A percentile compares a stretch with the other conserved stretches of the same genome.
Conservation (phyloP, 2,329 filamentous ascomycete species). For the Alternaria longipes region DNA sequence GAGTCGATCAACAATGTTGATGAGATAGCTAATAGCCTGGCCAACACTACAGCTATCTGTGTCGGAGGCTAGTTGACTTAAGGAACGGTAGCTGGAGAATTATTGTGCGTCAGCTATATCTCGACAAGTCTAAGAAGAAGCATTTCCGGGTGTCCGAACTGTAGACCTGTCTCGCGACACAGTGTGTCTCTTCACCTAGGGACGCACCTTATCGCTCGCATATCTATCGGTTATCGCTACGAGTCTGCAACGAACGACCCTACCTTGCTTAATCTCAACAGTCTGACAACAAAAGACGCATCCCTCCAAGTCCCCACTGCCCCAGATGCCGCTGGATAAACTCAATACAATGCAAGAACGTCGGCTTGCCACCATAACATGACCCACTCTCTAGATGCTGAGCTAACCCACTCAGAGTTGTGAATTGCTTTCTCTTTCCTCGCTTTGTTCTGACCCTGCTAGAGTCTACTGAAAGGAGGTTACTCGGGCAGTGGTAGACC, state of each 20-base stretch:
- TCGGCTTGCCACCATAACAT: constrained; percentile 5
- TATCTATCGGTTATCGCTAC: neutral
- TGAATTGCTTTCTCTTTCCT: constrained; percentile 15
- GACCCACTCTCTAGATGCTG: constrained; percentile 18
- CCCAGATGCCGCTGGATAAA: constrained; percentile 15
- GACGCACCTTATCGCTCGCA: neutral
- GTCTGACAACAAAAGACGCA: constrained; percentile 12
- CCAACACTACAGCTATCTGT: too few species aligned
- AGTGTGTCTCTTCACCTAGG: too few species aligned
- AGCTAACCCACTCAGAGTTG: constrained; percentile 18
- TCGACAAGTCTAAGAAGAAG: too few species aligned
- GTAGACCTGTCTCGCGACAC: too few species aligned
- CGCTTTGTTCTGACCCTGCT: neutral
- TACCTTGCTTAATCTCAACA: neutral
- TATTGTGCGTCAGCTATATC: too few species aligned
- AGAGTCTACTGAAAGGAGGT: neutral
- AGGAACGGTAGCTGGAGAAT: too few species aligned
- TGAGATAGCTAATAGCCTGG: too few species aligned
- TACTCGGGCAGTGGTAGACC: constrained; percentile 2
- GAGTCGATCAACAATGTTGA: too few species aligned
- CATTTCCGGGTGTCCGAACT: too few species aligned
- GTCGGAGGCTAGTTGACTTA: too few species aligned
- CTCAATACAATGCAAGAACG: constrained; percentile 12
- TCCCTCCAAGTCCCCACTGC: constrained; percentile 13
- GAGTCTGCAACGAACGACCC: neutral